Evolutionary conservation across 371 early-diverging fungal species (phyloP), one percentile per base, ranked within the genome.

Genomic region (Mycotypha africana): DNA sequence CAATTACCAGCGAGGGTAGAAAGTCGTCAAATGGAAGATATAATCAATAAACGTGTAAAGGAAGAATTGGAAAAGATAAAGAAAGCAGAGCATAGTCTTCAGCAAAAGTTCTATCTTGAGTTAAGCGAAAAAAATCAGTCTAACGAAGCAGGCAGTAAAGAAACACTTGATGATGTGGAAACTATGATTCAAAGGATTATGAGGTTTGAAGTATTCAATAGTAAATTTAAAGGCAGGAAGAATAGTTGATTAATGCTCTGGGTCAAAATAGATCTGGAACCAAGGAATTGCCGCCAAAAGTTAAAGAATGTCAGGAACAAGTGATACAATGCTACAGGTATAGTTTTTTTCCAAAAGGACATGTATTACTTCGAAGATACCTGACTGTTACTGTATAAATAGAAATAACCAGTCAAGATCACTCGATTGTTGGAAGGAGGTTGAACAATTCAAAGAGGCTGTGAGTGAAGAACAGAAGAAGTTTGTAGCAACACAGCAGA

Each of bases 381-480:
- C 14, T 19, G 3, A 12, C 8, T 4, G 34, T 9, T 30, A 34
- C 30, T 39, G 34, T 23, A 26, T 28, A 40, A 58, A 53, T 30
- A 47, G 49, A 11, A 58, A 58, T 32, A 46, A n/a, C n/a, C n/a
- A 50, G 23, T 39, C 40, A 28, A 48, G 48, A 30, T 45, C 58
- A 23, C 52, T 58, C 28, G 48, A 58, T 37, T 58, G 58, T 15
- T 33, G 34, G 34, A 33, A 33, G n/a, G 34, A 33, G n/a, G 34
- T 33, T 14, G 34, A 11, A 9, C 58, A 62, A 33, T 67, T 84
- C 60, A 84, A 81, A 52, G 54, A 53, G 20, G 62, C 68, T 2
- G 74, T 71, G 4, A 62, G 60, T 52, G 55, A 67, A 37, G 79
- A 77, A 28, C 79, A 76, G 46, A 75, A 65, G 63, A 74, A 56